Conservation (phyloP, 2,329 filamentous ascomycete species). For the Samsoniella hepiali region DNA sequence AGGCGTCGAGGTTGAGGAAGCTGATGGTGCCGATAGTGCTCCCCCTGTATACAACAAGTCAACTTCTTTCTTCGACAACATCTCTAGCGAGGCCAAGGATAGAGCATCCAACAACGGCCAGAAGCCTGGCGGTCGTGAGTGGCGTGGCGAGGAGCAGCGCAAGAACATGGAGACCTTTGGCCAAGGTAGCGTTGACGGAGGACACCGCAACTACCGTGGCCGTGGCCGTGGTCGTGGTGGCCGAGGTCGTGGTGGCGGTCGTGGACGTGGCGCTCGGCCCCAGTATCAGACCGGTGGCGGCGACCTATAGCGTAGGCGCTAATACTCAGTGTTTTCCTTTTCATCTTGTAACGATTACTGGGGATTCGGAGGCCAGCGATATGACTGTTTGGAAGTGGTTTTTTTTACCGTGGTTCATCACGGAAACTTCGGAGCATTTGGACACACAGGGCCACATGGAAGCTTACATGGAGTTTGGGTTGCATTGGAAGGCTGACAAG, state of each 20-base stretch:
- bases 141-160: slow-evolving; percentile 87
- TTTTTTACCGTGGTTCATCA: slow-evolving; percentile 9
- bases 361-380: slow-evolving; percentile 9
- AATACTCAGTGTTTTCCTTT: not conserved
- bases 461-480: slow-evolving; percentile 18
- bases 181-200: slow-evolving; percentile 87
- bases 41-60: slow-evolving; percentile 75
- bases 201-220: slow-evolving; percentile 73
- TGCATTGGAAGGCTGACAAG: slow-evolving; percentile 6
- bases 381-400: slow-evolving; percentile 3
- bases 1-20: slow-evolving; percentile 35
- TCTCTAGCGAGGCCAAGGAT: slow-evolving; percentile 90
- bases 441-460: slow-evolving; percentile 10
- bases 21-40: slow-evolving; percentile 42
- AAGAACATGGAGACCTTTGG: slow-evolving; percentile 98
- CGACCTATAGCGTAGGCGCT: slow-evolving; percentile 12
- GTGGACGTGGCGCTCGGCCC: slow-evolving; percentile 34
- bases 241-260: slow-evolving; percentile 42
- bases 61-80: slow-evolving; percentile 95
- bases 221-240: slow-evolving; percentile 70
- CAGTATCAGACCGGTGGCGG: slow-evolving; percentile 28
- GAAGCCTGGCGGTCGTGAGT: slow-evolving; percentile 76
- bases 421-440: slow-evolving; percentile 13
- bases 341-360: slow-evolving; percentile 11
- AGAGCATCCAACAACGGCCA: slow-evolving; percentile 68